Evolutionary conservation across 73 alveolate species (phyloP).

Genomic region (Tetrahymena borealis): DNA sequence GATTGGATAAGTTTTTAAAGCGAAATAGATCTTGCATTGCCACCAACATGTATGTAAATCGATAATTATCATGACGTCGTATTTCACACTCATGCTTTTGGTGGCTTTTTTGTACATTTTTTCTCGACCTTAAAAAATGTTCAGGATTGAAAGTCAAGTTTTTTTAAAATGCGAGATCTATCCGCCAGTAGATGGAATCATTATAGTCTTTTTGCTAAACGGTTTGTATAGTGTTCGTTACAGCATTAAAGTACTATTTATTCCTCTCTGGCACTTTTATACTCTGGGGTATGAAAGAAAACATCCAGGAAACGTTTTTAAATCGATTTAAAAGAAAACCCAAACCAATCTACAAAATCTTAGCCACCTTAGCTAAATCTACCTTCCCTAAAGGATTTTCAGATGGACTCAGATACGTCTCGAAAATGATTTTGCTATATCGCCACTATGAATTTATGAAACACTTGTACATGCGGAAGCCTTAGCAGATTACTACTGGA

Average conservation of each 20-base stretch:
- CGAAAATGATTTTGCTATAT: neutral
- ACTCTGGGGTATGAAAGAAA: neutral
- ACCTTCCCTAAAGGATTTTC: neutral
- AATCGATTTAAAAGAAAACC: neutral
- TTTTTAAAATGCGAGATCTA: neutral
- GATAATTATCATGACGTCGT: neutral
- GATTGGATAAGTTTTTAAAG: neutral
- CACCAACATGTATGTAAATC: neutral
- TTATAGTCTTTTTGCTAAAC: neutral
- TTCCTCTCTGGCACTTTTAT: neutral
- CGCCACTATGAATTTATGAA: neutral
- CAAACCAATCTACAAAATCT: neutral
- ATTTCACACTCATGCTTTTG: neutral
- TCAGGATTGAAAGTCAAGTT: neutral
- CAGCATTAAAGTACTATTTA: neutral
- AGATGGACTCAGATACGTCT: neutral
- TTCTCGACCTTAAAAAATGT: constrained; percentile 1
- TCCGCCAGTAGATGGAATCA: neutral
- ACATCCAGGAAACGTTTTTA: neutral
- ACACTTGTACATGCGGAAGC: neutral
- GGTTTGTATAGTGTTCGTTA: neutral
- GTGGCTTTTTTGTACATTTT: neutral
- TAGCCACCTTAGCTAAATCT: neutral
- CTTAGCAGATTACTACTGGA: neutral
- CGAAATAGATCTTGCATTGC: neutral